Evolutionary conservation across 2,329 filamentous ascomycete genomes (phyloP).

Genomic region (Pseudogymnoascus sp.): DNA sequence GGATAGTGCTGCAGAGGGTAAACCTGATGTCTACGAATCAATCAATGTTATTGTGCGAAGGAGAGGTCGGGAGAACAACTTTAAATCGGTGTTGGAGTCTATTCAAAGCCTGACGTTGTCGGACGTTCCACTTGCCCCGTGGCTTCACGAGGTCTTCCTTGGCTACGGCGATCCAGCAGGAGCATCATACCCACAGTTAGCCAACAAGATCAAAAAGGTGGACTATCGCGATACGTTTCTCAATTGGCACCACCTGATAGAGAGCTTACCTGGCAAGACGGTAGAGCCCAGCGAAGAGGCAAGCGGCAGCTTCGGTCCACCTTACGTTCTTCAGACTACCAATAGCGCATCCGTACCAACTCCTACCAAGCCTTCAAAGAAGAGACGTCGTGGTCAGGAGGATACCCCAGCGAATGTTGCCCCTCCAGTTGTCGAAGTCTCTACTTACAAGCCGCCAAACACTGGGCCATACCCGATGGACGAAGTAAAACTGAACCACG

Average conservation of each 20-base stretch:
- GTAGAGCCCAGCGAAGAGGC: slow-evolving; percentile 71
- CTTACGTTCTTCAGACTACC: slow-evolving; percentile 71
- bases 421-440: slow-evolving; percentile 67
- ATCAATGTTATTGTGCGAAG: slow-evolving; percentile 83
- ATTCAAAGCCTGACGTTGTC: slow-evolving; percentile 80
- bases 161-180: slow-evolving; percentile 89
- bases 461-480: slow-evolving; percentile 85
- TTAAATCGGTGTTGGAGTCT: slow-evolving; percentile 85
- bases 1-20: slow-evolving; percentile 56
- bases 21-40: slow-evolving; percentile 69
- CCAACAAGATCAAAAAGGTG: slow-evolving; percentile 68
- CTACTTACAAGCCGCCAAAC: slow-evolving; percentile 83
- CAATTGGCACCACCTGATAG: slow-evolving; percentile 88
- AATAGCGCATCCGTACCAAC: slow-evolving; percentile 45
- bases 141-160: slow-evolving; percentile 96
- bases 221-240: slow-evolving; percentile 94
- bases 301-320: slow-evolving; percentile 70
- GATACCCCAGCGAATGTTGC: slow-evolving; percentile 57
- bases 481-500: slow-evolving; percentile 68
- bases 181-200: slow-evolving; percentile 75
- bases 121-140: slow-evolving; percentile 76
- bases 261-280: slow-evolving; percentile 80
- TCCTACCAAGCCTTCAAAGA: slow-evolving; percentile 64
- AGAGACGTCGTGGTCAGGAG: slow-evolving; percentile 70
- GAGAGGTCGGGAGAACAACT: slow-evolving; percentile 89